Percentiles rank a stretch among this genome's conserved stretches.
Conservation (phyloP, 257 asterid genomes). For the Striga asiatica region DNA sequence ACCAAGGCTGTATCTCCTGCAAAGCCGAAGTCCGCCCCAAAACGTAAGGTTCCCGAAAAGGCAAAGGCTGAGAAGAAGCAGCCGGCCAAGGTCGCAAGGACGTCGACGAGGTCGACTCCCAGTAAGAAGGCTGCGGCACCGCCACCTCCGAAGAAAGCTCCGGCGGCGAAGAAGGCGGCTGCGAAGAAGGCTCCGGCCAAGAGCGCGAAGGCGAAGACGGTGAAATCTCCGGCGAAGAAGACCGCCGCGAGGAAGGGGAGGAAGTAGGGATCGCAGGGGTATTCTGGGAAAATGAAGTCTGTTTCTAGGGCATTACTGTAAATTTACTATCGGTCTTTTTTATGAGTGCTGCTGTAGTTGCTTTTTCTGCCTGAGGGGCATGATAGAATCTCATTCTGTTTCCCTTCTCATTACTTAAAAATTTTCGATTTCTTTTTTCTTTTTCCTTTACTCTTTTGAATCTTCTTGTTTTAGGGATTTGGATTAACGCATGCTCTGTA, state of each 20-base stretch:
- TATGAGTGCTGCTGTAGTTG: constrained; percentile 21
- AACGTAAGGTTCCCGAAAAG: constrained; percentile 46
- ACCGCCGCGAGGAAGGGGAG: constrained; percentile 29
- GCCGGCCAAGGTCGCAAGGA: constrained; percentile 41
- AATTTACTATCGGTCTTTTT: constrained; percentile 13
- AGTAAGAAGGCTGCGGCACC: constrained; percentile 29
- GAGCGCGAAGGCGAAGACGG: constrained; percentile 16
- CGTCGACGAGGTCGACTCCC: constrained; percentile 41
- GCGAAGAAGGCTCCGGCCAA: constrained; percentile 26
- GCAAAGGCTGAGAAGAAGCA: constrained; percentile 32
- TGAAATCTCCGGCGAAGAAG: constrained; percentile 28
- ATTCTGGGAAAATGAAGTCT: constrained; percentile 12
- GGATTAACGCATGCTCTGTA: no score
- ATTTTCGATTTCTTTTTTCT: neutral
- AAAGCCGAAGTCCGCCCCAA: constrained; percentile 30
- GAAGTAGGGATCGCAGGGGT: constrained; percentile 27
- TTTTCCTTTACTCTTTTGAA: neutral
- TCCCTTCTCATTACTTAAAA: neutral
- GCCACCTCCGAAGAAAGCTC: constrained; percentile 25
- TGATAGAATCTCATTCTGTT: constrained; percentile 18
- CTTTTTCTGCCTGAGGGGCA: constrained; percentile 12
- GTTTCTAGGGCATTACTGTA: constrained; percentile 44
- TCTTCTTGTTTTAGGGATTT: no score
- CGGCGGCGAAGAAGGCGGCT: constrained; percentile 32
- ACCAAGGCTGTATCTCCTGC: constrained; percentile 26